These are phyloP conservation scores for Avena sativa DNA, from an alignment of 176 grass and related monocot genomes.

Conservation along the genomic window DNA sequence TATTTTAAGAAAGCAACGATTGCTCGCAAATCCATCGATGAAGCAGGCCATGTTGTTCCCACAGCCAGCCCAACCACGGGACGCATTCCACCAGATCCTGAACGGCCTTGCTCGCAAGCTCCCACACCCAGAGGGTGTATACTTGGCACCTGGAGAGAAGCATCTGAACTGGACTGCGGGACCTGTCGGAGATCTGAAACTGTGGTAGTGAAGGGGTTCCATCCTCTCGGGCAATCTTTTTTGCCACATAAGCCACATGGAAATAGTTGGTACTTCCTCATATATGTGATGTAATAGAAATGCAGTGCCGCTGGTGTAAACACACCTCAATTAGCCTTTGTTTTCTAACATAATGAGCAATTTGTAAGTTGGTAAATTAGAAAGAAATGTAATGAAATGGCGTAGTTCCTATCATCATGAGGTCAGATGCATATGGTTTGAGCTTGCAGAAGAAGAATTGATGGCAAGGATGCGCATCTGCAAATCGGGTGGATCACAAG, in stretches of 20 bases:
- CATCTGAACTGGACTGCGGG: constrained; percentile 90
- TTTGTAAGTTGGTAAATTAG: constrained; percentile 34
- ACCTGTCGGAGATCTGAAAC: constrained; percentile 85
- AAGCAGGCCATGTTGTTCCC: constrained; percentile 95
- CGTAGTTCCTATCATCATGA: not conserved
- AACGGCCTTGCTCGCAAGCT: constrained; percentile 93
- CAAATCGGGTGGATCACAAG: constrained; percentile 29
- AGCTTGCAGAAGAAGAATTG: not conserved
- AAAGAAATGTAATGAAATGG: constrained; percentile 51
- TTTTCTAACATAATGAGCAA: constrained; percentile 33
- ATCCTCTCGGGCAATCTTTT: constrained; percentile 16
- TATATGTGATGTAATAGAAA: constrained; percentile 40
- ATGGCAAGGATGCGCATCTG: not conserved
- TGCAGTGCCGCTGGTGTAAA: constrained; percentile 44
- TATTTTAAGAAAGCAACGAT: constrained; percentile 93
- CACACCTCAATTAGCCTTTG: constrained; percentile 39
- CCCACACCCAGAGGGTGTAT: constrained; percentile 69
- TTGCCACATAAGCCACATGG: constrained; percentile 22
- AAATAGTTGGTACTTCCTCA: constrained; percentile 43
- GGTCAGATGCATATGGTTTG: not conserved
- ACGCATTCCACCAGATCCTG: constrained; percentile 96
- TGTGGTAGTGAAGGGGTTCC: constrained; percentile 56
- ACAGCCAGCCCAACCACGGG: constrained; percentile 77
- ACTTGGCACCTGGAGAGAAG: constrained; percentile 60
- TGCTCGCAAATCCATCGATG: constrained; percentile 94